Base-by-base conservation (phyloP, 75 land plant species). In the Selaginella moellendorffii region DNA sequence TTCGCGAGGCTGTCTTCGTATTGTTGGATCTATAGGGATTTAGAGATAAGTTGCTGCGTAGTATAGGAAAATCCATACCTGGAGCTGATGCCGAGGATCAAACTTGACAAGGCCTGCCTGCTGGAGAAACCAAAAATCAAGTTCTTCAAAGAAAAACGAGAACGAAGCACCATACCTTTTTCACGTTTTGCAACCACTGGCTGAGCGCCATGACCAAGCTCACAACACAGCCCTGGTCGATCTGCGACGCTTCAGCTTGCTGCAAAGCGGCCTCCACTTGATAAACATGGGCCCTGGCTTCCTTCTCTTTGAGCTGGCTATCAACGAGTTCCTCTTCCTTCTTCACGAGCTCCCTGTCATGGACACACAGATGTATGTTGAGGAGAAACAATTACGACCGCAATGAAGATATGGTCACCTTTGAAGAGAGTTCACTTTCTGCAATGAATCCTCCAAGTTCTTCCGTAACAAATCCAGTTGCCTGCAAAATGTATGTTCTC, bases 321-420 rank as follows among this genome's bases (percentile, higher is more conserved):
- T 75, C 77, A 8, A 70, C 54, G 27, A 75, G 65, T 52, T 75
- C 73, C 24, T 75, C 65, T 61, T 75, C 77, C 54, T 70, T 75
- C 59, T 70, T 75, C 28, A 65, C 61, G 26, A 75, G 36, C 64
- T 70, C 77, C 25, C 73, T 75, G 18, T 52, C 61, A 25, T 28
- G 59, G 2, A 25, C 46, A 36, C 46, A 14, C 46, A 36, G 10
- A 24, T 25, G 29, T 2, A 62, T 27, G n/a, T 18, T 17, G 8
- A 62, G 5, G 8, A 20, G 30, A 5, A 26, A n/a, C 8, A 62
- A 28, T 62, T 22, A 2, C 26, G 31, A 23, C 68, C 31, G 63
- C 12, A 24, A 69, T 10, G 20, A 1, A 24, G 24, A 59, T 53
- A 14, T 1, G 1, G 28, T 54, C 21, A 69, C 77, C 69, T 60